Evolutionary conservation across 495 filamentous ascomycete genomes (phyloP).

Genomic region (Xylaria acuta): DNA sequence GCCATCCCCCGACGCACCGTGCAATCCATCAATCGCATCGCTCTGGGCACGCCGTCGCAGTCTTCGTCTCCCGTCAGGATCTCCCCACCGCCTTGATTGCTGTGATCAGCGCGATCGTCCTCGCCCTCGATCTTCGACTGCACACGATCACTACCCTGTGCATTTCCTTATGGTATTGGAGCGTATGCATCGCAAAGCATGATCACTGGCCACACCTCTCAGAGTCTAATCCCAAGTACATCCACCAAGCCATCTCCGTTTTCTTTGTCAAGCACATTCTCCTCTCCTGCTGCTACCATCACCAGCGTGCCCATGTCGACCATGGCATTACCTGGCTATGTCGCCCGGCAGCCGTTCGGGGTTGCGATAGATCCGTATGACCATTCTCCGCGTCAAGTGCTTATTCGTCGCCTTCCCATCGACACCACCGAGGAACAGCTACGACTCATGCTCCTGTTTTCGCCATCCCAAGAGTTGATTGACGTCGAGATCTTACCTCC

Average conservation of each 20-base stretch:
- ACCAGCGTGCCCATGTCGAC: slow-evolving; percentile 38
- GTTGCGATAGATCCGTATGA: slow-evolving; percentile 53
- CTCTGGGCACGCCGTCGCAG: slow-evolving; percentile 18
- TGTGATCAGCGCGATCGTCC: slow-evolving; percentile 55
- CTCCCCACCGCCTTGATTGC: slow-evolving; percentile 34
- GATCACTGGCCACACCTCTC: slow-evolving; percentile 48
- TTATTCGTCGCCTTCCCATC: slow-evolving; percentile 78
- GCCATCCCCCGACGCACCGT: slow-evolving; percentile 3
- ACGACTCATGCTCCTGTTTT: slow-evolving; percentile 83
- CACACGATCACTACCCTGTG: slow-evolving; percentile 27
- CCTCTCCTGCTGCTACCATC: slow-evolving; percentile 38
- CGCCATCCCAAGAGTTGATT: slow-evolving; percentile 70
- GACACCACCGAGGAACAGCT: slow-evolving; percentile 76
- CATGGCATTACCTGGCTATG: slow-evolving; percentile 49
- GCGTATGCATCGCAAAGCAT: slow-evolving; percentile 54
- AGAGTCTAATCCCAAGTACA: slow-evolving; percentile 43
- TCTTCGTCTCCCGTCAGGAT: slow-evolving; percentile 6
- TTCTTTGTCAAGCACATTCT: slow-evolving; percentile 46
- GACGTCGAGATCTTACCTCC: slow-evolving; percentile 72
- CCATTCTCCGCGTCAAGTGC: slow-evolving; percentile 48
- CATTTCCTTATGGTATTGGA: slow-evolving; percentile 25
- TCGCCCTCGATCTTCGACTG: slow-evolving; percentile 28
- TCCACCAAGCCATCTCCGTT: slow-evolving; percentile 39
- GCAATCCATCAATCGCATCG: slow-evolving; percentile 21
- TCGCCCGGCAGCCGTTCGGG: slow-evolving; percentile 42